phyloP scores from a whole-genome alignment of 148 eudicot species.

The Pharnaceum exiguum region DNA sequence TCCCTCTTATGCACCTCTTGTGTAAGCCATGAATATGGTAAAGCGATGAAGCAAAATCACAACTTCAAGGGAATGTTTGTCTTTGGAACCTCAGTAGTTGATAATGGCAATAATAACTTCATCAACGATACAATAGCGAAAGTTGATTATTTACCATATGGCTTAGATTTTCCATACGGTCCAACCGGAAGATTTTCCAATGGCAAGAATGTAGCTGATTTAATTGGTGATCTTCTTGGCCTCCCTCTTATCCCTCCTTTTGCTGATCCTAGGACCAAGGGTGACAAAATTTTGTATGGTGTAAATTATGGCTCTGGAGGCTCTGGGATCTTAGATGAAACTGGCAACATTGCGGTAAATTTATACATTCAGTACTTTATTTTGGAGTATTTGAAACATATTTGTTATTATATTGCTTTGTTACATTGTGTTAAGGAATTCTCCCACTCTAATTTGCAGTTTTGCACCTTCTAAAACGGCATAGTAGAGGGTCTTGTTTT shows the following conservation, averaged over 20 bases:
- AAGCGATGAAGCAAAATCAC: background rate
- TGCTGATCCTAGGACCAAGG: slow-evolving; percentile 1
- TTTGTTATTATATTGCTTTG: no score
- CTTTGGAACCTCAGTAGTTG: slow-evolving; percentile 35
- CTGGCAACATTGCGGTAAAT: slow-evolving; percentile 18
- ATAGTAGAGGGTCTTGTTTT: no score
- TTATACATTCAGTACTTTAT: no score
- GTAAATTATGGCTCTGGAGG: slow-evolving; percentile 39
- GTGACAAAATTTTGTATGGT: slow-evolving; percentile 2
- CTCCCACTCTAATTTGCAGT: no score
- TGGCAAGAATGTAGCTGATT: slow-evolving; percentile 31
- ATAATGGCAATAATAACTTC: slow-evolving; percentile 34
- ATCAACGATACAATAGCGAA: slow-evolving; percentile 1
- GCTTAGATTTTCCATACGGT: slow-evolving; percentile 26
- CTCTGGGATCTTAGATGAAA: slow-evolving; percentile 28
- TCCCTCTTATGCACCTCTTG: background rate
- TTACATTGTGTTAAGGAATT: no score
- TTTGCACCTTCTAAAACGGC: no score
- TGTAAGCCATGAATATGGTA: background rate
- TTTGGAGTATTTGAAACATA: no score
- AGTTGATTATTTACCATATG: slow-evolving; percentile 32
- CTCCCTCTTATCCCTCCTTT: slow-evolving; percentile 28
- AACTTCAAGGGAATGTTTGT: slow-evolving; percentile 27
- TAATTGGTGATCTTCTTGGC: slow-evolving; percentile 8
- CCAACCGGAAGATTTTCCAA: slow-evolving; percentile 31